Percentiles rank a stretch among this genome's conserved stretches.
Evolutionary conservation across 345 rosid species (phyloP).

Genomic region (Tarenaya hassleriana): DNA sequence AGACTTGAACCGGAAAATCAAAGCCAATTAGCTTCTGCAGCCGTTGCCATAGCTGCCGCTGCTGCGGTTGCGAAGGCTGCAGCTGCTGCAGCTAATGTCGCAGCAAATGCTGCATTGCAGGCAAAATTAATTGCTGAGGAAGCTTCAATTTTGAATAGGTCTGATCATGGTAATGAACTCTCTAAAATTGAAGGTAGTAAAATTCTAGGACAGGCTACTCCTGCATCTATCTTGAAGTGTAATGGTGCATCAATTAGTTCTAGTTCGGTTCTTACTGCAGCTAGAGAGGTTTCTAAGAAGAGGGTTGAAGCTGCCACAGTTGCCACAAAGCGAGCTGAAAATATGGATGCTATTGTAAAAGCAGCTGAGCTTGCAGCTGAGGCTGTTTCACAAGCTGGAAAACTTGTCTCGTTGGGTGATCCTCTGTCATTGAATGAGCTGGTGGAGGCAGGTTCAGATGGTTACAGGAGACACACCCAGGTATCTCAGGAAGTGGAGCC

Average conservation of each 20-base stretch:
- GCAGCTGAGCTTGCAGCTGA: conserved; percentile 97
- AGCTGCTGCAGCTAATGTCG: conserved; percentile 93
- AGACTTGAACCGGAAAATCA: conserved; percentile 53
- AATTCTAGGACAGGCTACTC: conserved; percentile 47
- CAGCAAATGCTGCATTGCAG: conserved; percentile 90
- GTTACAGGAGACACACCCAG: conserved; percentile 55
- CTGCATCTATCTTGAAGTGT: conserved; percentile 52
- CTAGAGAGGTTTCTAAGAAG: conserved; percentile 78
- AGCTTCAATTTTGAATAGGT: conserved; percentile 40
- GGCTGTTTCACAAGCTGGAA: conserved; percentile 93
- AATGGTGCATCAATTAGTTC: conserved; percentile 45
- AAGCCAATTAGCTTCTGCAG: conserved; percentile 74
- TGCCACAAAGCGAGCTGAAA: conserved; percentile 90
- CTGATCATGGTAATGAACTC: conserved; percentile 29
- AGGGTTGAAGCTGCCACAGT: conserved; percentile 86
- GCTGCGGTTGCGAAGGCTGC: conserved; percentile 98
- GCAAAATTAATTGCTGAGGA: conserved; percentile 94
- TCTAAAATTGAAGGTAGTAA: conserved; percentile 31
- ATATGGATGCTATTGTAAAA: conserved; percentile 76
- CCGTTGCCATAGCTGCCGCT: conserved; percentile 78
- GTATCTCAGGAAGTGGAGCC: conserved; percentile 32
- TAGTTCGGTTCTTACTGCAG: conserved; percentile 56
- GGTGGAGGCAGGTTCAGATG: conserved; percentile 65
- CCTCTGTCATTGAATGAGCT: conserved; percentile 55
- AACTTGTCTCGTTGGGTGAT: conserved; percentile 78